Conservation (phyloP, 768 basidiomycete genomes). For the Mycena rebaudengoi region DNA sequence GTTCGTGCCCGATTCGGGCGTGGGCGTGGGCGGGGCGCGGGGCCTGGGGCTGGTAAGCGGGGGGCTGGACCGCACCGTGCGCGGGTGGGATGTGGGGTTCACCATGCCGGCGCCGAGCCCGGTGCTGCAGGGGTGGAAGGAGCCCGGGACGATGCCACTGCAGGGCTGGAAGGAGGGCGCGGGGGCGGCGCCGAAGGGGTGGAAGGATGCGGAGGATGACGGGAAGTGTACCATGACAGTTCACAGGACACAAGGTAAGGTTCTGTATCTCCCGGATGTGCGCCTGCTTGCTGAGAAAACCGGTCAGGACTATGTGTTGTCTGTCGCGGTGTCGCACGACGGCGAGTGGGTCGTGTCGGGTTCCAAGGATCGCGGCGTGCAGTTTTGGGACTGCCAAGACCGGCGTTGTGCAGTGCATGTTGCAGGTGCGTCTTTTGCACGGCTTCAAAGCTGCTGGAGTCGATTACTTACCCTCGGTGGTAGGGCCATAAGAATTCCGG, state of each 20-base stretch:
- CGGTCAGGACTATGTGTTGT: slow-evolving; percentile 69
- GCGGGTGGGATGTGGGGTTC: slow-evolving; percentile 23
- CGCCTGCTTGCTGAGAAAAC: slow-evolving; percentile 63
- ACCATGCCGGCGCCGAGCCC: slow-evolving; percentile 2
- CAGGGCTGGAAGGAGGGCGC: slow-evolving; percentile 73
- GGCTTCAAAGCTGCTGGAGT: background rate
- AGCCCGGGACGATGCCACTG: slow-evolving; percentile 52
- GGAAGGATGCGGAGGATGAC: slow-evolving; percentile 65
- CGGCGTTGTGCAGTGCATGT: slow-evolving; percentile 73
- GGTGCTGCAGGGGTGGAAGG: slow-evolving; percentile 23
- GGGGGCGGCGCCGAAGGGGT: slow-evolving; percentile 50
- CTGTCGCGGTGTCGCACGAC: slow-evolving; percentile 79
- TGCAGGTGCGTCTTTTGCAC: slow-evolving; percentile 49
- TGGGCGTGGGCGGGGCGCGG: slow-evolving; percentile 37
- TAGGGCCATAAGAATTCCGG: slow-evolving; percentile 41
- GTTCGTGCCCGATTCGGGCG: slow-evolving; percentile 85
- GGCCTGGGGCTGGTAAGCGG: slow-evolving; percentile 53
- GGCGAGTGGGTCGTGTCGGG: slow-evolving; percentile 87
- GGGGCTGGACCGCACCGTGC: slow-evolving; percentile 60
- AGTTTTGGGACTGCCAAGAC: slow-evolving; percentile 76
- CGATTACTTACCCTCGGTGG: background rate
- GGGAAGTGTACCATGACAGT: slow-evolving; percentile 80
- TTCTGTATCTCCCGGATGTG: slow-evolving; percentile 17
- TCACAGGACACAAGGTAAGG: slow-evolving; percentile 90
- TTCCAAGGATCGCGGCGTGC: slow-evolving; percentile 80